Base-by-base conservation (phyloP, 768 basidiomycete genomes). In the Tulasnella sp. region DNA sequence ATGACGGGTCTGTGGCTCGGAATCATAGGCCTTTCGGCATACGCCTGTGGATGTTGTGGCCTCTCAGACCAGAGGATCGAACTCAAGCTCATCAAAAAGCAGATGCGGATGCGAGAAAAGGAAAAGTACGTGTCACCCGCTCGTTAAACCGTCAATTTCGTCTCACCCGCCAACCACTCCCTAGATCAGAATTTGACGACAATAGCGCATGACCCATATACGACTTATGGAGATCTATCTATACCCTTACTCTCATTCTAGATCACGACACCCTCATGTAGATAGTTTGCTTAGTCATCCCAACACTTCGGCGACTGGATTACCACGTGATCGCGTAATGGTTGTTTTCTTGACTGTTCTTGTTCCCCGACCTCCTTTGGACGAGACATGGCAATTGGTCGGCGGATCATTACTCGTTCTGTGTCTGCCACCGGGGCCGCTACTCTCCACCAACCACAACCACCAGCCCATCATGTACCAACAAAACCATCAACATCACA, bases 11-110 rank as follows among this genome's bases (percentile, higher is more conserved):
- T 58, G 25, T 58, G 57, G 57, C 17, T 51, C 7, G 49, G 57
- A 15, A 21, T 58, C n/a, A 40, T 57, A n/a, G 57, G 57, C 12
- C 50, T 58, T n/a, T 31, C 48, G 1, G 57, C 57, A 4, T 25
- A 39, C 27, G 48, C 48, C n/a, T 58, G 57, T 39, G 57, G 57
- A 40, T 58, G 57, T 35, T 58, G 46, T 55, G 57, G 57, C 7
- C 23, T 53, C 19, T 39, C 34, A 12, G 37, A 39, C n/a, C n/a
- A 39, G 32, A 35, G 36, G 4, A 27, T 39, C 2, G 15, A 53
- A 23, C 19, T 39, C 21, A 53, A 53, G 25, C 32, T 46, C 25
- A 46, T 12, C 15, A 46, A 46, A n/a, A 46, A 31, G 23, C 17
- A 25, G 4, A 46, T 46, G 12, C n/a, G n/a, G n/a, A n/a, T n/a